Conservation (phyloP, 1,284 basidiomycete species). For the Cryptococcus sp. region DNA sequence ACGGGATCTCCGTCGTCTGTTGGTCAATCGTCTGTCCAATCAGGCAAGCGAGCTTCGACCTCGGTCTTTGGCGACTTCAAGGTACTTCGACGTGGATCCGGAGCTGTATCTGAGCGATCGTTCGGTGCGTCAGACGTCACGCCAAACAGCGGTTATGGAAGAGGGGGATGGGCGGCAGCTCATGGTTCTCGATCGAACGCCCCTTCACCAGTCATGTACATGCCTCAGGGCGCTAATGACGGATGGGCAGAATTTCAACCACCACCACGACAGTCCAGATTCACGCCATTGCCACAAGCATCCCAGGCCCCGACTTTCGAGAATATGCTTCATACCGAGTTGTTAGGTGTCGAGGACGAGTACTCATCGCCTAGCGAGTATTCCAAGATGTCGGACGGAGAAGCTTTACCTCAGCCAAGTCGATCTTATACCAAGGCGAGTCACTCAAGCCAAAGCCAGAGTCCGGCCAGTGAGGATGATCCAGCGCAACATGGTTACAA, state of each 20-base stretch:
- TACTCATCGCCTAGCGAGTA: constrained; percentile 27
- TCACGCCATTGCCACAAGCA: constrained; percentile 32
- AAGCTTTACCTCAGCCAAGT: constrained; percentile 17
- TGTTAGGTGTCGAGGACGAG: neutral
- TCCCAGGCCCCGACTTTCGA: constrained; percentile 28
- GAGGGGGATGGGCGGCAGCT: constrained; percentile 42
- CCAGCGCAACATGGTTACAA: neutral
- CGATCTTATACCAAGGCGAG: constrained; percentile 20
- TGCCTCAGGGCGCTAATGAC: constrained; percentile 26
- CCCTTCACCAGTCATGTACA: constrained; percentile 28
- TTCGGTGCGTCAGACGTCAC: constrained; percentile 20
- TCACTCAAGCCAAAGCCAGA: neutral
- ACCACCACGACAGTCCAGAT: constrained; percentile 31
- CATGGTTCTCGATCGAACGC: constrained; percentile 12
- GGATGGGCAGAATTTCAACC: constrained; percentile 40
- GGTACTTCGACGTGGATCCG: constrained; percentile 12
- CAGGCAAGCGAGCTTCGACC: constrained; percentile 4
- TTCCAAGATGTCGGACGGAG: constrained; percentile 25
- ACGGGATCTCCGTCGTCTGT: constrained; percentile 1
- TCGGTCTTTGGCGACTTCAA: constrained; percentile 22
- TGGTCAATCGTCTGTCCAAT: constrained; percentile 11
- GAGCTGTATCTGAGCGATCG: constrained; percentile 19
- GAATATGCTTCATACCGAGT: constrained; percentile 13
- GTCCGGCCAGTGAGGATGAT: neutral
- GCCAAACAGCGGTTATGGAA: constrained; percentile 28